Base-by-base conservation (phyloP, 2,329 filamentous ascomycete species). In the Raffaelea arxii region DNA sequence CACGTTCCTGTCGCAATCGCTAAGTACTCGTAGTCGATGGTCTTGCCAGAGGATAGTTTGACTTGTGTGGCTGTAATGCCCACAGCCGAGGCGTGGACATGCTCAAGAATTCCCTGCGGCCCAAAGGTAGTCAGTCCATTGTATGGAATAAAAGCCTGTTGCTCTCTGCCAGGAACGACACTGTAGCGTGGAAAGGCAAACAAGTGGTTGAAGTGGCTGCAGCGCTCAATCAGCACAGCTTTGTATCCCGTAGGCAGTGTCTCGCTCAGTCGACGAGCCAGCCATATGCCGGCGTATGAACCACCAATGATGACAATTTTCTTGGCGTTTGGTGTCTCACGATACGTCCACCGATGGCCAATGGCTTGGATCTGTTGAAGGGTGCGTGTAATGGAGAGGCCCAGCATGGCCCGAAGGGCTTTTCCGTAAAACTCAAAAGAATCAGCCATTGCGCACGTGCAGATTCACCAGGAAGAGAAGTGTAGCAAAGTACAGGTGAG, bases 141-240 rank as follows among this genome's bases (percentile, higher is more conserved):
- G 49, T 80, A 82, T 0, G 78, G 78, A 38, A 82, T 74, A 51
- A 81, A 80, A 0, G 75, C 75, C 55, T 75, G 76, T 46, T 74
- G 58, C 49, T 80, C 77, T 38, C 78, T 71, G 14, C 68, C 70
- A 18, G 64, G 59, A 10, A 75, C 62, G 12, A 80, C 76, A 39
- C 68, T 74, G 56, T 74, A 79, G 6, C 78, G 67, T 0, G 78
- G 78, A 38, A 81, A 68, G 10, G 72, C 69, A 67, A 75, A 82
- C 0, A 74, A 72, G 53, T 76, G 78, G 50, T 80, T 71, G 56
- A 80, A 77, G 57, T 80, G 77, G 4, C 67, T 71, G 55, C 77
- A 75, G 40, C 72, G 75, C 58, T 82, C 78, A 24, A 82, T 56
- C 5, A 81, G 61, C 0, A 80, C 60, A 4, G 80, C 68, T 4